Base-by-base conservation (phyloP, 2,329 filamentous ascomycete genomes). In the Monosporascus sp. region DNA sequence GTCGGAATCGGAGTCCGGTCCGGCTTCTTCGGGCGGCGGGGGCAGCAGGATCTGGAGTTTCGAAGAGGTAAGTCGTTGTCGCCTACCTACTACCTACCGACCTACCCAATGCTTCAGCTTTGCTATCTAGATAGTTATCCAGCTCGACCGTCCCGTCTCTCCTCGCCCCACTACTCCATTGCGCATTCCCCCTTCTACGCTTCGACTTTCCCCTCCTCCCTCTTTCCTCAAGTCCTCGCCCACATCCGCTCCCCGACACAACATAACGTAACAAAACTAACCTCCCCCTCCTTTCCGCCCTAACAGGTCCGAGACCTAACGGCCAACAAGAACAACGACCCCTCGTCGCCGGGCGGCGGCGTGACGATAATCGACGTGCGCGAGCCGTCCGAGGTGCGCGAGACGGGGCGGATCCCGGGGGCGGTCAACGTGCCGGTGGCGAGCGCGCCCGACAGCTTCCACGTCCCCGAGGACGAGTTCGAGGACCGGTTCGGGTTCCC, bases 381-480 rank as follows among this genome's bases (percentile, higher is more conserved):
- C 68, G 88, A 93, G 68, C 87, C 87, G 2, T 62, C 64, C 58
- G 90, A 94, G 68, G 81, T 88, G 55, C 62, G 71, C 49, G 68
- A 75, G 7, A 82, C 81, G 8, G 88, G 88, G 59, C 80, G 75
- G 57, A 97, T 99, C 65, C 94, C 94, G 1, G 81, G 81, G 46
- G 85, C 91, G 1, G 74, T 93, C 64, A 93, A 93, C 74, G 82
- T 99, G 48, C 93, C 94, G 49, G 79, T 97, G 58, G 81, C 78
- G 7, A 87, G 85, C 6, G 79, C 85, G 43, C 86, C 91, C 1
- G 91, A 97, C 70, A 87, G 87, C 55, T 85, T 95, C 64, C 87
- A 91, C 70, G 79, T 97, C 7, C 69, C 78, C 0, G 77, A 79
- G 0, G 87, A 89, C 14, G 91, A 96, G 58, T 97, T 97, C 66